Percentiles rank a stretch among this genome's conserved stretches.
phyloP scores from a whole-genome alignment of 1,139 yeast genomes.

The Pichiaceae sp. region DNA sequence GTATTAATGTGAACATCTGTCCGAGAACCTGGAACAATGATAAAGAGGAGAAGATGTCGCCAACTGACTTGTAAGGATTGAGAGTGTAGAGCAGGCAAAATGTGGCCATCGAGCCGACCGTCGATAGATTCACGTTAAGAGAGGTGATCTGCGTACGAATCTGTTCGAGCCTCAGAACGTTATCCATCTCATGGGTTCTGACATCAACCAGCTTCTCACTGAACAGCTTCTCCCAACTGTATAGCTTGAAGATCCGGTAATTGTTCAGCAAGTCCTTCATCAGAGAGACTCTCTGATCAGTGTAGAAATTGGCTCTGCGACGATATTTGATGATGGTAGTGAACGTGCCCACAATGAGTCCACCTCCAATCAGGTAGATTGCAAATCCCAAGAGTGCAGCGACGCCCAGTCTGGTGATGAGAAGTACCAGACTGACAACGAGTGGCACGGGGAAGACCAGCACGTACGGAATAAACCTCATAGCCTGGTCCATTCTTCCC shows the following conservation, averaged over 20 bases:
- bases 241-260: constrained; percentile 38
- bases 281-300: constrained; percentile 34
- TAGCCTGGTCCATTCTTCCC: constrained; percentile 66
- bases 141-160: constrained; percentile 34
- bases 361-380: constrained; percentile 28
- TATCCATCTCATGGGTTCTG: constrained; percentile 35
- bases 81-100: constrained; percentile 62
- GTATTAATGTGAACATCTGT: constrained; percentile 50
- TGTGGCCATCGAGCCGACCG: constrained; percentile 43
- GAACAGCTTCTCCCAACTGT: constrained; percentile 45
- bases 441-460: constrained; percentile 52
- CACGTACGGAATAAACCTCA: constrained; percentile 64
- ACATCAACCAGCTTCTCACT: constrained; percentile 28
- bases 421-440: too few species aligned
- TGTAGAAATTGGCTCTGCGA: constrained; percentile 33
- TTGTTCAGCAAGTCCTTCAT: constrained; percentile 39
- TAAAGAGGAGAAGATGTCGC: constrained; percentile 68
- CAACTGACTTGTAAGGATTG: constrained; percentile 45
- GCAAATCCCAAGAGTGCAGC: constrained; percentile 63
- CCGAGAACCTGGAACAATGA: constrained; percentile 60
- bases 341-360: constrained; percentile 25
- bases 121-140: constrained; percentile 33
- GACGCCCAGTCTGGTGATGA: constrained; percentile 63
- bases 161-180: constrained; percentile 33
- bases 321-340: constrained; percentile 35